Conservation (phyloP, 1,284 basidiomycete genomes). For the Ganoderma leucocontextum region DNA sequence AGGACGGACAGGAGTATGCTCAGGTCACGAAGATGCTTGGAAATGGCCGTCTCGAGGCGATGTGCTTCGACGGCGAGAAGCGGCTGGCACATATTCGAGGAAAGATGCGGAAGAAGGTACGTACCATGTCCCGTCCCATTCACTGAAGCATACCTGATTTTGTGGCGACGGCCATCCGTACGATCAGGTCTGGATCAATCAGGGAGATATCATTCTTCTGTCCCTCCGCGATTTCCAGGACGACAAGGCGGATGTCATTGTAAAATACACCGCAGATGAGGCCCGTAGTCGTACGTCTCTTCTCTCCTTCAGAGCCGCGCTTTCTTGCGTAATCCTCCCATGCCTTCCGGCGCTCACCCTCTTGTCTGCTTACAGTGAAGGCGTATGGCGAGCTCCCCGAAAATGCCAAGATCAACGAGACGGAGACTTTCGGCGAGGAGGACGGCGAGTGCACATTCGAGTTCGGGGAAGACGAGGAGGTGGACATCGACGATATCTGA, state of each 20-base stretch:
- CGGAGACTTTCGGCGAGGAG: conserved; percentile 90
- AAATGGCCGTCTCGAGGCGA: conserved; percentile 96
- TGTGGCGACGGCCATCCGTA: conserved; percentile 1
- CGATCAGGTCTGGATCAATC: conserved; percentile 97
- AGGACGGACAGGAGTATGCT: conserved; percentile 99
- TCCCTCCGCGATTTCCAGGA: conserved; percentile 99
- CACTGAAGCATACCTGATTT: background rate
- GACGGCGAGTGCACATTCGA: conserved; percentile 91
- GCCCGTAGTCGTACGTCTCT: conserved; percentile 76
- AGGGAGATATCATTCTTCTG: conserved; percentile 96
- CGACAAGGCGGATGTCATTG: conserved; percentile 99
- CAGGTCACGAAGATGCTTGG: conserved; percentile 99
- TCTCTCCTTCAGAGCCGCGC: background rate
- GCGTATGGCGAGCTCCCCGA: conserved; percentile 98
- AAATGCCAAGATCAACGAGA: conserved; percentile 99
- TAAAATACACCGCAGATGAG: conserved; percentile 98
- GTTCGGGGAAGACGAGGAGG: conserved; percentile 86
- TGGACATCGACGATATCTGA: conserved; percentile 84
- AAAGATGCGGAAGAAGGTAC: conserved; percentile 98
- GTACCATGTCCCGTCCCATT: conserved; percentile 34
- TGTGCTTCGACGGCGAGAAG: conserved; percentile 99
- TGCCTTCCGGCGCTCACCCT: conserved; percentile 4
- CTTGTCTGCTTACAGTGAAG: conserved; percentile 68
- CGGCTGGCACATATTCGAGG: conserved; percentile 97
- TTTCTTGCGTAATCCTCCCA: background rate